Evolutionary conservation across 1,139 yeast genomes (phyloP).

Genomic region (Wickerhamiella pararugosa): DNA sequence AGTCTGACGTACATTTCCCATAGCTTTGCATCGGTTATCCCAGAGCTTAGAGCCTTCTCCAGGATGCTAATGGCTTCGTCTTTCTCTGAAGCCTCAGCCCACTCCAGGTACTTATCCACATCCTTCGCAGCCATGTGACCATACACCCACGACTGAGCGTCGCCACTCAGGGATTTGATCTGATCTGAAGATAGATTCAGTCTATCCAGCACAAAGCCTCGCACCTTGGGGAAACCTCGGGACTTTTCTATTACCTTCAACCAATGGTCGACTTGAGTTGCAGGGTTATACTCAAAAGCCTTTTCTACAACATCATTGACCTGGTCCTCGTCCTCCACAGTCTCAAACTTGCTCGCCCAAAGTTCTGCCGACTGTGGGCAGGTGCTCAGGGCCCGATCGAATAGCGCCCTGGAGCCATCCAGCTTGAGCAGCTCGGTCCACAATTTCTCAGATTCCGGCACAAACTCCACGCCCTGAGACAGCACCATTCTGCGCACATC

Average conservation of each 20-base stretch:
- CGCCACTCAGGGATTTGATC: too few species aligned
- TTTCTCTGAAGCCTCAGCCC: too few species aligned
- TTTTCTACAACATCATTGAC: not conserved
- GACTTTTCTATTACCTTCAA: too few species aligned
- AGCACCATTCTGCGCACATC: constrained; percentile 41
- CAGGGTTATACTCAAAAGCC: not conserved
- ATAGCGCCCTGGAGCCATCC: not conserved
- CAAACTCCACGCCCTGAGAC: constrained; percentile 51
- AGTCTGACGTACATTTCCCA: not conserved
- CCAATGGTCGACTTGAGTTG: not conserved
- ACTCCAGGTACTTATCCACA: too few species aligned
- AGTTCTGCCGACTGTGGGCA: constrained; percentile 1
- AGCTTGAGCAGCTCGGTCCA: constrained; percentile 1
- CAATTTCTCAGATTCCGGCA: constrained; percentile 29
- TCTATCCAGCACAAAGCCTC: too few species aligned
- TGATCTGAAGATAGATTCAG: too few species aligned
- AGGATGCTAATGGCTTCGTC: too few species aligned
- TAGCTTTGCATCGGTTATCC: not conserved
- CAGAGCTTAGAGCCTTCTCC: too few species aligned
- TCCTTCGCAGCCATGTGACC: too few species aligned
- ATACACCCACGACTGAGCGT: too few species aligned
- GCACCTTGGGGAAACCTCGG: too few species aligned
- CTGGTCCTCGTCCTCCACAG: not conserved
- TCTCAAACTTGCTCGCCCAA: constrained; percentile 1
- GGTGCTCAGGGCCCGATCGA: not conserved